Conservation (phyloP, 1,284 basidiomycete species). For the Cronartium ribicola region DNA sequence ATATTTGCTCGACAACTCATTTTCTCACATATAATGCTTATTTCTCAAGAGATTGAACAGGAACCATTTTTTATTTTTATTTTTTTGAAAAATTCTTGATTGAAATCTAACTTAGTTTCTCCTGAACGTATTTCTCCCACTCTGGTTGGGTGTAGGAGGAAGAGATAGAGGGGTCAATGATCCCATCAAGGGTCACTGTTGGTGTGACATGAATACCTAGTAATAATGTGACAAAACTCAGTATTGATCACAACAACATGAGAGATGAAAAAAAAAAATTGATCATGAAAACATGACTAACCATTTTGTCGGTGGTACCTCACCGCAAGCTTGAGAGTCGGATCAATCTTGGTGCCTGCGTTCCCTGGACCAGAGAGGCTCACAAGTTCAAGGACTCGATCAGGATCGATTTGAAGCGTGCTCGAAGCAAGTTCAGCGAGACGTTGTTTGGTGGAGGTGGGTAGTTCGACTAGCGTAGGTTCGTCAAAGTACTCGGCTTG, state of each 20-base stretch:
- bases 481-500: slow-evolving; percentile 1
- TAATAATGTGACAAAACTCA: background rate
- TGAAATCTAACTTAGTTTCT: background rate
- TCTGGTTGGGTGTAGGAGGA: slow-evolving; percentile 3
- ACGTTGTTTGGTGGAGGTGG: background rate
- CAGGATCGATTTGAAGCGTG: background rate
- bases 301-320: slow-evolving; percentile 5
- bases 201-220: slow-evolving; percentile 10
- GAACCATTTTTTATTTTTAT: too few species aligned
- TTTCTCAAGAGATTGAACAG: too few species aligned
- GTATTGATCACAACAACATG: background rate
- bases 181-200: background rate
- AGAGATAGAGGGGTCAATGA: slow-evolving; percentile 2
- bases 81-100: too few species aligned
- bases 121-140: slow-evolving; percentile 1
- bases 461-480: background rate
- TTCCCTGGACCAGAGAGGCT: background rate
- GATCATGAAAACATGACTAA: background rate
- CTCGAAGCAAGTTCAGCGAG: background rate
- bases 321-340: background rate
- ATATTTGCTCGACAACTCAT: too few species aligned
- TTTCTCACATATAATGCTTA: too few species aligned
- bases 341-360: slow-evolving; percentile 2
- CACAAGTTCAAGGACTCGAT: background rate
- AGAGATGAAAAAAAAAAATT: background rate